Evolutionary conservation across 257 asterid genomes (phyloP).

Genomic region (Nicotiana noctiflora): DNA sequence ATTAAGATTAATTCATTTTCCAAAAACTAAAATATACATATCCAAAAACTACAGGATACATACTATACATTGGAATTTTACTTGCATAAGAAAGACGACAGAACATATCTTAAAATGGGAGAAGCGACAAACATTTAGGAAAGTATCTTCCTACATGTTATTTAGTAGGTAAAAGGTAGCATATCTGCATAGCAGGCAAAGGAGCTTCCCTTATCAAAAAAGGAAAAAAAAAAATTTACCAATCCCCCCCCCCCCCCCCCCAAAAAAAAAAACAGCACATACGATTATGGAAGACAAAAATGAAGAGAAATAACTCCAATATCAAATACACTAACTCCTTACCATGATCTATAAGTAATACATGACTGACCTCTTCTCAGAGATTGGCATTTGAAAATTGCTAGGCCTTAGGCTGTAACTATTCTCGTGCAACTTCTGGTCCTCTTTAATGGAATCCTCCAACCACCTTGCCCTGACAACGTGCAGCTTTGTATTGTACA

Average conservation of each 20-base stretch:
- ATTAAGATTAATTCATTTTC: neutral
- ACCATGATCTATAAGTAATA: neutral
- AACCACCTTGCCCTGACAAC: conserved; percentile 71
- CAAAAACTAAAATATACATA: neutral
- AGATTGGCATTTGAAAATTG: conserved; percentile 27
- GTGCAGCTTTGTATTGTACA: conserved; percentile 44
- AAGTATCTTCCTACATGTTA: neutral
- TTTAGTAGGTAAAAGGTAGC: neutral
- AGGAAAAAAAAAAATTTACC: too few relatives aligned
- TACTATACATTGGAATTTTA: neutral
- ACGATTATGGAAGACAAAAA: neutral
- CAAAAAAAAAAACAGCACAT: too few relatives aligned
- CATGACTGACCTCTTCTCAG: conserved; percentile 41
- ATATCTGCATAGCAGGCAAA: neutral
- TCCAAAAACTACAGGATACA: neutral
- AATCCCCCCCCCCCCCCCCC: too few relatives aligned
- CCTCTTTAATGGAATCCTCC: conserved; percentile 59
- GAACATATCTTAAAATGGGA: neutral
- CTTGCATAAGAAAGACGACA: neutral
- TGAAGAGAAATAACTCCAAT: neutral
- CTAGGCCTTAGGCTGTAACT: conserved; percentile 55
- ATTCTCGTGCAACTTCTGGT: conserved; percentile 55
- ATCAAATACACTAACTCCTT: neutral
- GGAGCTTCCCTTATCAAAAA: too few relatives aligned
- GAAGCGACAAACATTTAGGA: neutral